Evolutionary conservation across 1,139 yeast genomes (phyloP).

Genomic region (Debaryomyces fabryi): DNA sequence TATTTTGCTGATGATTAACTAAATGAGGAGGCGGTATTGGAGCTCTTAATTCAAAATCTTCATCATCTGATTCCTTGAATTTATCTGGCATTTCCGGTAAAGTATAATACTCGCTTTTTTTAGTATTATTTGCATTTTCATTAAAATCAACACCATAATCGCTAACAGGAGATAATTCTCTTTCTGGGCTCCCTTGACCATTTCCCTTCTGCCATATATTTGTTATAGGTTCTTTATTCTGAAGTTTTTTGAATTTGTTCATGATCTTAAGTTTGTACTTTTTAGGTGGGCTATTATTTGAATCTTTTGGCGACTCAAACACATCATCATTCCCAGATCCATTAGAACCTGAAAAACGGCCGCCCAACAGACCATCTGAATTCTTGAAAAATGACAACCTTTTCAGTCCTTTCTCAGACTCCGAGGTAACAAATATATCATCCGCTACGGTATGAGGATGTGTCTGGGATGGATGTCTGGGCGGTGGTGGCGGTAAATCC

Average conservation of each 20-base stretch:
- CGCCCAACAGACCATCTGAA: slow-evolving; percentile 4
- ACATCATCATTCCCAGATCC: slow-evolving; percentile 19
- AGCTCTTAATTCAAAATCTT: slow-evolving; percentile 18
- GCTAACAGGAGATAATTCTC: slow-evolving; percentile 23
- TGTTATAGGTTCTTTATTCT: slow-evolving; percentile 40
- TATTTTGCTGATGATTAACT: slow-evolving; percentile 11
- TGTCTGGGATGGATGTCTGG: slow-evolving; percentile 14
- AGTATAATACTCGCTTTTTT: neutral
- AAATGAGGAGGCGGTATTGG: slow-evolving; percentile 23
- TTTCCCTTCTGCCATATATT: slow-evolving; percentile 23
- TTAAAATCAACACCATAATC: slow-evolving; percentile 22
- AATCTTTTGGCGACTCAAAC: slow-evolving; percentile 19
- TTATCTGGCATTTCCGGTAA: slow-evolving; percentile 6
- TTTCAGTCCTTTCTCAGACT: slow-evolving; percentile 20
- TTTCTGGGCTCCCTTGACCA: neutral
- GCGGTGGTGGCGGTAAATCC: slow-evolving; percentile 15
- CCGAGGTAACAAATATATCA: slow-evolving; percentile 32
- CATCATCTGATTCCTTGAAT: slow-evolving; percentile 13
- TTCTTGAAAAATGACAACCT: slow-evolving; percentile 16
- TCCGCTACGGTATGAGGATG: slow-evolving; percentile 20
- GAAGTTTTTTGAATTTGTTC: slow-evolving; percentile 37
- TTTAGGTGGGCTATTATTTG: slow-evolving; percentile 12
- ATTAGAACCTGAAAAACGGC: slow-evolving; percentile 11
- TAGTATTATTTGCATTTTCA: slow-evolving; percentile 23
- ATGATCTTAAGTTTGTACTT: slow-evolving; percentile 30